Percentiles rank a stretch among this genome's conserved stretches.
These are phyloP conservation scores for Caloboletus inedulis DNA, from an alignment of 1,284 basidiomycete species.

Conservation along the genomic window DNA sequence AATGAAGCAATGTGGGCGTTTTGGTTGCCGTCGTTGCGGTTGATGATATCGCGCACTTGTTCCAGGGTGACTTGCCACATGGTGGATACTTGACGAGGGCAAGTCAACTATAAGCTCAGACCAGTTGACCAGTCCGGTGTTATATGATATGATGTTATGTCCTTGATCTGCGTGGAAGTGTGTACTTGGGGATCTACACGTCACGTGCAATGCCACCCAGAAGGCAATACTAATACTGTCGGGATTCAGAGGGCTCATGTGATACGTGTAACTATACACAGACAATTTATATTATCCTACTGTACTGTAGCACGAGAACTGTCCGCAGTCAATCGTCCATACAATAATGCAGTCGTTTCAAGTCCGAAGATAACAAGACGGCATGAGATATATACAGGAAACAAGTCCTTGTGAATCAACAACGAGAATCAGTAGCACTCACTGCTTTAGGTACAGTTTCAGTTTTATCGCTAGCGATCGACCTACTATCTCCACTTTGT, in stretches of 20 bases:
- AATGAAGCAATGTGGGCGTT: conserved; percentile 15
- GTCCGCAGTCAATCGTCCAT: background rate
- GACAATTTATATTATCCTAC: background rate
- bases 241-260: background rate
- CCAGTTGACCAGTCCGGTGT: background rate
- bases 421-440: background rate
- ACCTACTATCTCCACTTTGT: background rate
- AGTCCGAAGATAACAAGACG: background rate
- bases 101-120: too few relatives aligned
- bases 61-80: conserved; percentile 20
- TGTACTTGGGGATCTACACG: background rate
- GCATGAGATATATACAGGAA: background rate
- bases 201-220: background rate
- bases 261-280: background rate
- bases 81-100: background rate
- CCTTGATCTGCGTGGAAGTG: background rate
- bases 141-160: background rate
- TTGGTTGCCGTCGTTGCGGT: conserved; percentile 14
- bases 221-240: background rate
- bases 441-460: background rate
- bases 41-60: conserved; percentile 24
- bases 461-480: background rate
- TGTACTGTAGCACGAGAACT: background rate
- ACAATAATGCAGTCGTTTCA: background rate
- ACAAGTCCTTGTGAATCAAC: background rate